Conservation (phyloP, 148 eudicot genomes). For the Heliosperma pusillum region DNA sequence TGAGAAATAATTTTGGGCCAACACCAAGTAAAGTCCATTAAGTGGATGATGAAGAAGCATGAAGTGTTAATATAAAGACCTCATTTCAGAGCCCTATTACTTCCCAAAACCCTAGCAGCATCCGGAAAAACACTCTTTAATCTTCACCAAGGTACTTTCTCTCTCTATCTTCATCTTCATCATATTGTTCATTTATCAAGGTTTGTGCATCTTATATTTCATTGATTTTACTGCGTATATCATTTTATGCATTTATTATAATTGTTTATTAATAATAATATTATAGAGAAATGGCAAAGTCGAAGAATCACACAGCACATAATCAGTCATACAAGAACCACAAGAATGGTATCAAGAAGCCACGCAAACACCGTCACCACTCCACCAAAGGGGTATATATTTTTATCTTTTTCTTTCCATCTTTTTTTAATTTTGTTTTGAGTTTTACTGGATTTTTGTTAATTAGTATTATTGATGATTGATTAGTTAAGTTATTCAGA, state of each 20-base stretch:
- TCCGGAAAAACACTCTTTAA: background rate
- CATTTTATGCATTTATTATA: too few relatives aligned
- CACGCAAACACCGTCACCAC: constrained; percentile 64
- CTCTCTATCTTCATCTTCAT: background rate
- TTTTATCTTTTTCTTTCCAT: background rate
- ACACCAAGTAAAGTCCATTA: too few relatives aligned
- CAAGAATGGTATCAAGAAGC: constrained; percentile 88
- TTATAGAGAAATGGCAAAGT: constrained; percentile 61
- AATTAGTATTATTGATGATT: too few relatives aligned
- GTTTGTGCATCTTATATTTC: background rate
- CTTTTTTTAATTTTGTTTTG: background rate
- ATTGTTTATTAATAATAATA: too few relatives aligned
- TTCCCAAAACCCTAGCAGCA: background rate
- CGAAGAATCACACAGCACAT: constrained; percentile 93
- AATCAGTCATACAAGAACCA: constrained; percentile 82
- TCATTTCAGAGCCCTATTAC: background rate
- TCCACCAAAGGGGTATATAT: constrained; percentile 82
- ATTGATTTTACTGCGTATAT: too few relatives aligned
- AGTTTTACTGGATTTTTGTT: background rate
- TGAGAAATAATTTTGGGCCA: too few relatives aligned
- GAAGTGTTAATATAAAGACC: background rate
- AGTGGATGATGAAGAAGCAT: background rate
- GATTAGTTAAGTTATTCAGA: background rate
- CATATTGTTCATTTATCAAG: background rate
- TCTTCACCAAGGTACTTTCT: background rate